Evolutionary conservation across 2,329 filamentous ascomycete species (phyloP).

Genomic region (Escovopsis sp.): DNA sequence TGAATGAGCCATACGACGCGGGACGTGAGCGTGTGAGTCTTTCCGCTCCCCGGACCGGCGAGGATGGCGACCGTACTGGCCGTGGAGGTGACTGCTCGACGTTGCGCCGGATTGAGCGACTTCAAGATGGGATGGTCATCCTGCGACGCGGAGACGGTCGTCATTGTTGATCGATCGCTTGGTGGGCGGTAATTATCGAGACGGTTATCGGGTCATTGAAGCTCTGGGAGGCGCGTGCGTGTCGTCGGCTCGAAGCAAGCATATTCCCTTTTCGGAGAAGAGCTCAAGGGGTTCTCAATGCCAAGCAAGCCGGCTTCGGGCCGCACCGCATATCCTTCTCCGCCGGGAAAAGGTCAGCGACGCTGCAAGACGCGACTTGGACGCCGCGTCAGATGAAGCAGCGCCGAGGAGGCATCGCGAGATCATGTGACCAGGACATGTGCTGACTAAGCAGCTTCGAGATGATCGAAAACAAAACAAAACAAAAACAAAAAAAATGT

Average conservation of each 20-base stretch:
- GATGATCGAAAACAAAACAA: background rate
- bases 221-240: too few relatives aligned
- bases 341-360: background rate
- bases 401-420: constrained; percentile 4
- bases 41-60: constrained; percentile 59
- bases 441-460: background rate
- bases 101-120: constrained; percentile 40
- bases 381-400: too few relatives aligned
- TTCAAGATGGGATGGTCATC: constrained; percentile 24
- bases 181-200: too few relatives aligned
- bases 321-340: too few relatives aligned
- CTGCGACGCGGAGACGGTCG: constrained; percentile 14
- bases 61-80: constrained; percentile 48
- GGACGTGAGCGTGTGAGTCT: constrained; percentile 89
- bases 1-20: constrained; percentile 81
- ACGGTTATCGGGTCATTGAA: too few relatives aligned
- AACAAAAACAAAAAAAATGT: too few relatives aligned
- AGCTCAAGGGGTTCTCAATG: too few relatives aligned
- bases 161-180: background rate
- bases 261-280: too few relatives aligned
- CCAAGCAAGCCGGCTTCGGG: too few relatives aligned
- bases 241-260: too few relatives aligned
- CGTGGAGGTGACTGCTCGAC: constrained; percentile 38
- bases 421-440: constrained; percentile 5
- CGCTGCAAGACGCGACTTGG: constrained; percentile 1